Base-by-base conservation (phyloP, 495 filamentous ascomycete species). In the Aspergillus biplanus region DNA sequence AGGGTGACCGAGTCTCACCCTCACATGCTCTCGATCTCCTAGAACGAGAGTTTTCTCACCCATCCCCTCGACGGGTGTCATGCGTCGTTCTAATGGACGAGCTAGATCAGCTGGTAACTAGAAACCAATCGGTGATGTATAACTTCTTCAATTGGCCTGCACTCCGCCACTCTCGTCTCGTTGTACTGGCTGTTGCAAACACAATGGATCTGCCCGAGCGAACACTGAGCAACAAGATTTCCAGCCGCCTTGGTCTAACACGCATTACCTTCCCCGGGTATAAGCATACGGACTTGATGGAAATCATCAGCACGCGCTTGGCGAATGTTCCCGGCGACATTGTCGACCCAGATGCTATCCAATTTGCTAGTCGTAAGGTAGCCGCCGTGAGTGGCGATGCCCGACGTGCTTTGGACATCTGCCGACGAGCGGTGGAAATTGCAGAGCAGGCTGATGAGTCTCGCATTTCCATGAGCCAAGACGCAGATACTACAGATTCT, bases 131-230 rank as follows among this genome's bases (percentile, higher is more conserved):
- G 32, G 96, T 99, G 71, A 99, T 99, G 96, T 99, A 99, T 79
- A 99, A 99, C 71, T 99, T 99, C 76, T 99, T 99, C 86, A 99
- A 99, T 70, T 99, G 96, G 96, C 96, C 96, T n/a, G 88, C 89
- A 18, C 84, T 97, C 18, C 86, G 90, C 37, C 92, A 99, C 71
- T 95, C 91, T 33, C 85, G 92, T 50, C 83, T 99, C 37, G 97
- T 98, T 71, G 96, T 99, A 12, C 84, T 99, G 0, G 96, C 96
- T 7, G 96, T 99, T 9, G 96, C 96, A 37, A 99, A 99, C 74
- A 99, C 96, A 21, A 99, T 99, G 96, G 96, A 99, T 75, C 79
- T 99, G 21, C 96, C 96, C 0, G 96, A 99, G 76, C 86, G 96
- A 69, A 99, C 96, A 0, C 82, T 99, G 15, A 93, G 90, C 76